Evolutionary conservation across 1,284 basidiomycete genomes (phyloP), one percentile per base, ranked within the genome.

Genomic region (Sanguinoderma infundibulare): DNA sequence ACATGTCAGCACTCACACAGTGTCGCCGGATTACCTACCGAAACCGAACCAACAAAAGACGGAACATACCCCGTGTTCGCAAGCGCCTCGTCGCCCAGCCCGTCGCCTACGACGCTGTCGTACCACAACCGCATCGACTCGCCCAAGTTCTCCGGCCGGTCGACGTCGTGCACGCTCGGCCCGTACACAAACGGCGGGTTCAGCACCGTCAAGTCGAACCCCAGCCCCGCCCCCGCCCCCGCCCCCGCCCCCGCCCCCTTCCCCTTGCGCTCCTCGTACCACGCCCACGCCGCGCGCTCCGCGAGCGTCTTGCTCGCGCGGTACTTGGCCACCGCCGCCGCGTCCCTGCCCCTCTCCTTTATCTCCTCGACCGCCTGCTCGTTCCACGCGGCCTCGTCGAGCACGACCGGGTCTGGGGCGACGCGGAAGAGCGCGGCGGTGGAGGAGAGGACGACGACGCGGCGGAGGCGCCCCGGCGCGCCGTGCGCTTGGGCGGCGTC

Each of bases 391-490:
- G 70, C 64, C 63, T 85, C 83, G 39, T 73, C 77, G 66, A 78
- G 80, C 7, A 51, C 28, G 30, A 20, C 12, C n/a, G 49, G 49
- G 4, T 51, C 28, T 9, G n/a, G 51, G 28, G 50, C 46, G 3
- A 73, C 65, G 59, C 77, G 74, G 40, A 83, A 64, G 60, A 89
- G 73, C 3, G 86, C 74, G 0, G 82, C 86, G 53, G 78, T 81
- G 0, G 89, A 84, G 24, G 79, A 80, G 2, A 89, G 90, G 59
- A 92, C 75, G 53, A 94, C 85, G 44, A 94, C 78, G 2, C 91
- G 84, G 71, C 86, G 82, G 59, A 92, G 78, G 22, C 72, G 66
- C n/a, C n/a, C n/a, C n/a, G n/a, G n/a, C 24, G 80, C 69, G 62
- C 81, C 80, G 60, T 69, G 61, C 35, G 64, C 44, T 44, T 62